Percentiles rank a stretch among this genome's conserved stretches.
phyloP scores from a whole-genome alignment of 2,329 filamentous ascomycete species.

The Sarocladium strictum region DNA sequence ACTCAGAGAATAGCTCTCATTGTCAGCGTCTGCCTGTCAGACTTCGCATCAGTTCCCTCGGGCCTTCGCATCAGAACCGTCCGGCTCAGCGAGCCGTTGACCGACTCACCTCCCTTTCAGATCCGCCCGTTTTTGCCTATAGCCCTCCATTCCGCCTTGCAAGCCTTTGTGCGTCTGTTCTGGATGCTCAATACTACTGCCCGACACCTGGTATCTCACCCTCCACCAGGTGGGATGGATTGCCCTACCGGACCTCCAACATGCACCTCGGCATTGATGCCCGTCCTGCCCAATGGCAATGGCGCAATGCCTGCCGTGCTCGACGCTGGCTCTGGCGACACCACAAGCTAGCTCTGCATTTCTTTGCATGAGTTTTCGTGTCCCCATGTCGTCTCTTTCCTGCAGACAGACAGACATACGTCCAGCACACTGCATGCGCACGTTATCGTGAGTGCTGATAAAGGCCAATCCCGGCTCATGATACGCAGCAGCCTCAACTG shows the following conservation, averaged over 20 bases:
- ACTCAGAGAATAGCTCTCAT: background rate
- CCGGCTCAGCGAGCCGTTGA: constrained; percentile 5
- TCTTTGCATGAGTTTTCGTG: no score
- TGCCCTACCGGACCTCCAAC: background rate
- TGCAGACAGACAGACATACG: background rate
- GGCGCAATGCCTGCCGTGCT: constrained; percentile 5
- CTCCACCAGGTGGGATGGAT: background rate
- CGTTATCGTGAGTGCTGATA: background rate
- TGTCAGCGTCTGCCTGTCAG: background rate
- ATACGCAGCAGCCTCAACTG: background rate
- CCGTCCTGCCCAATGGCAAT: constrained; percentile 3
- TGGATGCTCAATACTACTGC: background rate
- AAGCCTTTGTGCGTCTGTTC: background rate
- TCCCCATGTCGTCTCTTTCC: background rate
- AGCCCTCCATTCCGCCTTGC: background rate
- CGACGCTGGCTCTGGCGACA: background rate
- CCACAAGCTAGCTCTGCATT: no score
- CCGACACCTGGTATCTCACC: background rate
- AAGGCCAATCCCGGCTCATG: background rate
- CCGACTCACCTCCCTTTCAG: constrained; percentile 14
- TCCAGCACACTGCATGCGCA: background rate
- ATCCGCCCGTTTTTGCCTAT: constrained; percentile 18
- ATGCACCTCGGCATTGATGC: constrained; percentile 8
- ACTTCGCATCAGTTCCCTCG: background rate
- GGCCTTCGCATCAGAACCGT: background rate